Conservation (phyloP, 2,329 filamentous ascomycete genomes). For the Epicoccum nigrum region DNA sequence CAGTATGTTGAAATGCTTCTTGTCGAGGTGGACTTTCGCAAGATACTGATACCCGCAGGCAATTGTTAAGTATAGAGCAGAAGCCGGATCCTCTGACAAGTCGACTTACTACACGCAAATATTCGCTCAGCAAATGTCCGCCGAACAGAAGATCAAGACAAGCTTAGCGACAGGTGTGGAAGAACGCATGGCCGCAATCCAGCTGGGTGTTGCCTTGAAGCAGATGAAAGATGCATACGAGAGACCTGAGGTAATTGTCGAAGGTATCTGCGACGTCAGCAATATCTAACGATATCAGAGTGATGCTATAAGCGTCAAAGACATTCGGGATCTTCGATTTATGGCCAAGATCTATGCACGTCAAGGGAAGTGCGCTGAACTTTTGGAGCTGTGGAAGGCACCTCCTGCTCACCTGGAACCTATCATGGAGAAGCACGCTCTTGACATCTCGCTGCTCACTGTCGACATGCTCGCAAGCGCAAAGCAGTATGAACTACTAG, state of each 20-base stretch:
- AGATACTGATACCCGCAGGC: constrained; percentile 27
- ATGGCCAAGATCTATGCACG: constrained; percentile 40
- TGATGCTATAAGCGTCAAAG: constrained; percentile 34
- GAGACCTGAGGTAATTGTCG: constrained; percentile 32
- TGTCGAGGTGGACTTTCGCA: background rate
- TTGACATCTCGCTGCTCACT: constrained; percentile 31
- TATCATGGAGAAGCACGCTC: constrained; percentile 29
- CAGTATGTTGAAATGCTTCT: constrained; percentile 28
- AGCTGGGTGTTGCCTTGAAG: constrained; percentile 29
- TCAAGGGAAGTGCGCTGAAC: constrained; percentile 31
- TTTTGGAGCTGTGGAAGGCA: constrained; percentile 33
- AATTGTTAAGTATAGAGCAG: constrained; percentile 37
- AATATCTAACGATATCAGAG: constrained; percentile 31
- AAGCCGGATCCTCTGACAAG: constrained; percentile 31
- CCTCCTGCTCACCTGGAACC: constrained; percentile 23
- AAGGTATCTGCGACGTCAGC: too few relatives aligned
- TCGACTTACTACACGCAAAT: constrained; percentile 35
- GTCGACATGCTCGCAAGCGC: constrained; percentile 19
- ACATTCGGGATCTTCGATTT: constrained; percentile 43
- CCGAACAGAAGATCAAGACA: constrained; percentile 26
- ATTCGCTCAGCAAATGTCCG: constrained; percentile 37
- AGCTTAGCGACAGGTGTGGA: constrained; percentile 7
- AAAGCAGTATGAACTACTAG: constrained; percentile 25
- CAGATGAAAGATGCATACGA: constrained; percentile 37
- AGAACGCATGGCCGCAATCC: constrained; percentile 26